Evolutionary conservation across 257 asterid species (phyloP).

Genomic region (Nicotiana noctiflora): DNA sequence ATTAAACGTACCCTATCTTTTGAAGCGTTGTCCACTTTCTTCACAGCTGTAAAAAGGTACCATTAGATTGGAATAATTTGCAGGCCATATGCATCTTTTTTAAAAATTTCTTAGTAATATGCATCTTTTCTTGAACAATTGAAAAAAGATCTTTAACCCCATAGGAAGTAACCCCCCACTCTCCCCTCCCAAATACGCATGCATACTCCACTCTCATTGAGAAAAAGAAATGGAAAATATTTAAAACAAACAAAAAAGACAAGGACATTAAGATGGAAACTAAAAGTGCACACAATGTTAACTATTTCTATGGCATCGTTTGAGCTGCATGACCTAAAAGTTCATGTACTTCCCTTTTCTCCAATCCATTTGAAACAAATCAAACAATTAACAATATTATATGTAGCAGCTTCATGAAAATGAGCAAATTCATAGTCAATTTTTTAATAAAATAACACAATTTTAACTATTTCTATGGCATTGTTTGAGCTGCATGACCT

Average conservation of each 20-base stretch:
- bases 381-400: not conserved
- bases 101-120: not conserved
- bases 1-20: conserved; percentile 11
- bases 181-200: not conserved
- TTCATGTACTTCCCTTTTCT: not conserved
- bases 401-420: not conserved
- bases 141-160: not conserved
- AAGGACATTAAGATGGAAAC: not conserved
- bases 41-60: conserved; percentile 5
- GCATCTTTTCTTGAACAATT: not conserved
- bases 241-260: not conserved
- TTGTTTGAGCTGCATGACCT: not conserved
- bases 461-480: not conserved
- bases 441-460: not conserved
- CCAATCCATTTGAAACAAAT: not conserved
- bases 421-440: not conserved
- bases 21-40: conserved; percentile 6
- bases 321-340: not conserved
- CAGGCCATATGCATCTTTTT: not conserved
- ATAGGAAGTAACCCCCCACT: not conserved
- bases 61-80: not conserved
- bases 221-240: not conserved
- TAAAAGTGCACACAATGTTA: not conserved
- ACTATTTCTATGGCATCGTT: not conserved
- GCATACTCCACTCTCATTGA: not conserved